Evolutionary conservation across 805 yeast species (phyloP), one percentile per base, ranked within the genome.

Genomic region (Wickerhamiella kurtzmanii): DNA sequence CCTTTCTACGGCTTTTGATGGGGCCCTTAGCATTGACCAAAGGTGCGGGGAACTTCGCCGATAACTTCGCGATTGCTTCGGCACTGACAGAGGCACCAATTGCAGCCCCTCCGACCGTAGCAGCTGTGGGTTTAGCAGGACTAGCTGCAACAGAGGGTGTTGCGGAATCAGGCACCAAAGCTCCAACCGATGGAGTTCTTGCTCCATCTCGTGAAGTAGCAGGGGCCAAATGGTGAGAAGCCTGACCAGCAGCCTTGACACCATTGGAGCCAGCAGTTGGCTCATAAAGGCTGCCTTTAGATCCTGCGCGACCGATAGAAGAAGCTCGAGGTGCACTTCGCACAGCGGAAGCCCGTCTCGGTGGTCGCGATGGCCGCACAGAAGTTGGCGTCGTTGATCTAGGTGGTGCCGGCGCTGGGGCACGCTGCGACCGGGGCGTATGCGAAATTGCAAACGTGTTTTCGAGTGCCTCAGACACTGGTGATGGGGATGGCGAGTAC

Each of bases 1-100:
- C 92, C 56, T 79, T 82, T 59, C 69, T 69, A 59, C 75, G 80
- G 1, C 77, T 65, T 57, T 77, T 83, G 38, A 57, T 56, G 5
- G 56, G 58, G 6, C 68, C 64, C 47, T 64, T 64, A 2, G 67
- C 55, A 47, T 71, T 73, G 2, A 68, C 60, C 44, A 85, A 65
- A 0, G 95, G 95, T 0, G 81, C 85, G 1, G 83, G 92, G 61
- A 75, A 81, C 43, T 66, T 66, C 39, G 48, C 21, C 56, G 54
- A 54, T 58, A 59, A 59, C 45, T 62, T 61, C 20, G 56, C 56
- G 40, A 58, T 53, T 13, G 56, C 41, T 13, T 41, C 38, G 15
- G 38, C 15, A 40, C n/a, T 51, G 46, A 50, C 43, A 11, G 20
- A 15, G 2, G 44, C 9, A 9, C 37, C 44, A 20, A 32, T 22